These are phyloP conservation scores for Hypoxylon sp. DNA, from an alignment of 2,329 filamentous ascomycete species.

Conservation along the genomic window DNA sequence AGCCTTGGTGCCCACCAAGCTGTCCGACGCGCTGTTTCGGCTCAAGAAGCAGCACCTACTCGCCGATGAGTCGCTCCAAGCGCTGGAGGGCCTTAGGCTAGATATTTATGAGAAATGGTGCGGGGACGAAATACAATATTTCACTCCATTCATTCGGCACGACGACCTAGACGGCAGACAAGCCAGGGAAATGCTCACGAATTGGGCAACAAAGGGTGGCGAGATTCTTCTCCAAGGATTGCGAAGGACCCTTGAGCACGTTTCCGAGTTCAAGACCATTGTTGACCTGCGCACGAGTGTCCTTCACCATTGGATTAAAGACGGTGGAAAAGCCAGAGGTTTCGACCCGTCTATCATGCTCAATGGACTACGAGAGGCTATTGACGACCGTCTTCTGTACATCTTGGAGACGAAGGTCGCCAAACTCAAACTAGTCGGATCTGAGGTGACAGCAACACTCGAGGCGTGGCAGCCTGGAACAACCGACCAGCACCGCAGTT, in stretches of 20 bases:
- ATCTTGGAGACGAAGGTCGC: conserved; percentile 75
- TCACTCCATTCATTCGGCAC: conserved; percentile 88
- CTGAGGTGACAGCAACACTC: conserved; percentile 74
- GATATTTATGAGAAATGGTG: conserved; percentile 87
- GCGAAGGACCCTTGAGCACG: conserved; percentile 69
- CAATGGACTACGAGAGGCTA: conserved; percentile 74
- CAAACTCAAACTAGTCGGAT: conserved; percentile 75
- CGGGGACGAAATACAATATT: conserved; percentile 84
- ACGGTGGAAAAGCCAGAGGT: conserved; percentile 74
- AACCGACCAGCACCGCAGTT: conserved; percentile 65
- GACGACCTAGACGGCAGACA: conserved; percentile 78
- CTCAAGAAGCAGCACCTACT: conserved; percentile 81
- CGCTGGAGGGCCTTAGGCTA: conserved; percentile 79
- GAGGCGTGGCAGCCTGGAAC: conserved; percentile 71
- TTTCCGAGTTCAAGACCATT: conserved; percentile 77
- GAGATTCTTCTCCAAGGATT: conserved; percentile 74
- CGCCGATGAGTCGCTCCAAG: conserved; percentile 76
- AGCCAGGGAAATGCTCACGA: conserved; percentile 71
- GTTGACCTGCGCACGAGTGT: conserved; percentile 78
- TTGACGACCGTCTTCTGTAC: conserved; percentile 77
- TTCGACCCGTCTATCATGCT: conserved; percentile 79
- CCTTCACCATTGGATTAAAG: conserved; percentile 81
- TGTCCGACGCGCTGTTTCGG: conserved; percentile 77
- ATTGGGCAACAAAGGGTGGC: conserved; percentile 75
- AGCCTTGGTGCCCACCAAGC: conserved; percentile 78